These are phyloP conservation scores for Erigeron canadensis DNA, from an alignment of 129 eudicot species.

Conservation along the genomic window DNA sequence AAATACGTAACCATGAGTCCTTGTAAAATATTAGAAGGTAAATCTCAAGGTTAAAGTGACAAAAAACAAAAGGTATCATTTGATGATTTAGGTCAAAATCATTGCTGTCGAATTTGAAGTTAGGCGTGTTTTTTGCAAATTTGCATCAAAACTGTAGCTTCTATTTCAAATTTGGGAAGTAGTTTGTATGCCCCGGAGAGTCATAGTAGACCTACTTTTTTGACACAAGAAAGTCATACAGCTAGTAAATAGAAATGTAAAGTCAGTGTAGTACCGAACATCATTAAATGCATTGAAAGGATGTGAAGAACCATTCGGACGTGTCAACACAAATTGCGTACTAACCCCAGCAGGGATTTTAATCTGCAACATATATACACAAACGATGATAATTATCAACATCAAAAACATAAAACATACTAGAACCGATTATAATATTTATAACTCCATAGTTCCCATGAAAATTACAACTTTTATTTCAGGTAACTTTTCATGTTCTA, in stretches of 20 bases:
- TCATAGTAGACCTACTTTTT: conserved; percentile 18
- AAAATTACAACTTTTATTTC: background rate
- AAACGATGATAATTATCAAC: conserved; percentile 1
- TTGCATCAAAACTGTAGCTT: conserved; percentile 10
- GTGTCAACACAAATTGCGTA: conserved; percentile 71
- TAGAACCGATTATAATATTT: background rate
- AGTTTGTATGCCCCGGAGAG: conserved; percentile 9
- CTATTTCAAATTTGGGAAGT: background rate
- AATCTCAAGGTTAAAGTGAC: background rate
- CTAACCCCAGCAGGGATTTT: conserved; percentile 76
- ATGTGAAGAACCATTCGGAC: conserved; percentile 80
- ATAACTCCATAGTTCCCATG: background rate
- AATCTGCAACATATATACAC: conserved; percentile 55
- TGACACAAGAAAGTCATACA: conserved; percentile 4
- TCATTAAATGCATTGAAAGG: conserved; percentile 65
- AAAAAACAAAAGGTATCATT: background rate
- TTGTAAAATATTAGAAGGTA: background rate
- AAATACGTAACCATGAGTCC: background rate
- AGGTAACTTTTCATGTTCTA: conserved; percentile 8
- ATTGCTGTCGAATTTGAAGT: background rate
- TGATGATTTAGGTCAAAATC: conserved; percentile 20
- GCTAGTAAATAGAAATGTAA: conserved; percentile 13
- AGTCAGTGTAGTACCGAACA: conserved; percentile 56
- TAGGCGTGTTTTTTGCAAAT: background rate
- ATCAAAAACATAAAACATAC: background rate